Base-by-base conservation (phyloP, 495 filamentous ascomycete genomes). In the Talaromyces adpressus region DNA sequence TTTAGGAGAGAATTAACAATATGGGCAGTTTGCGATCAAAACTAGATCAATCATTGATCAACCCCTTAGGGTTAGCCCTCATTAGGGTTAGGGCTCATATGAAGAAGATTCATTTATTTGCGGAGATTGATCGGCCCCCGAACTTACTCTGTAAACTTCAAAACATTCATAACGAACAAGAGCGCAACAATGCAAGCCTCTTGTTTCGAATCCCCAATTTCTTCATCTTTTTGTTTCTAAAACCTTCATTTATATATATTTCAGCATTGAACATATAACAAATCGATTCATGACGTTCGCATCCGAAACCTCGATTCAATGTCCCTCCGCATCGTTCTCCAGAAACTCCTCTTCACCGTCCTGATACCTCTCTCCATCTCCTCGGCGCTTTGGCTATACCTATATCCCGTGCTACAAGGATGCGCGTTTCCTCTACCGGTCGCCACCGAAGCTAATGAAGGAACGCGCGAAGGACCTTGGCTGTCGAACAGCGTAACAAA, bases 331-430 rank as follows among this genome's bases (percentile, higher is more conserved):
- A 72, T 73, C 69, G 73, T 86, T 64, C 79, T 90, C 64, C 81
- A 82, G 80, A 79, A 83, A 80, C 76, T 77, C 69, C 79, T 90
- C 72, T 32, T 58, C 45, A 74, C 80, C 70, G 69, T 90, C 57
- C 82, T 96, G 56, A 65, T 92, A 53, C 87, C 89, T n/a, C 72
- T 92, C 60, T 84, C 88, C 61, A 66, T 93, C 62, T 72, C 84
- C 62, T 81, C 81, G 65, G 91, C 89, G 61, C 62, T 86, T 64
- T 93, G 91, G 75, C 82, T 98, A 59, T 97, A 97, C 76, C 79
- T 92, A 65, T 98, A 95, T 77, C 93, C 94, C 4, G 70, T 91
- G 66, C 86, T 97, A 70, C 83, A 87, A 62, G 80, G 82, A 70
- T 98, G 94, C 80, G 85, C 84, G 52, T 97, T 98, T 74, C 90